Evolutionary conservation across 805 yeast species (phyloP), one percentile per base, ranked within the genome.

Genomic region (Pichia ethanolica): DNA sequence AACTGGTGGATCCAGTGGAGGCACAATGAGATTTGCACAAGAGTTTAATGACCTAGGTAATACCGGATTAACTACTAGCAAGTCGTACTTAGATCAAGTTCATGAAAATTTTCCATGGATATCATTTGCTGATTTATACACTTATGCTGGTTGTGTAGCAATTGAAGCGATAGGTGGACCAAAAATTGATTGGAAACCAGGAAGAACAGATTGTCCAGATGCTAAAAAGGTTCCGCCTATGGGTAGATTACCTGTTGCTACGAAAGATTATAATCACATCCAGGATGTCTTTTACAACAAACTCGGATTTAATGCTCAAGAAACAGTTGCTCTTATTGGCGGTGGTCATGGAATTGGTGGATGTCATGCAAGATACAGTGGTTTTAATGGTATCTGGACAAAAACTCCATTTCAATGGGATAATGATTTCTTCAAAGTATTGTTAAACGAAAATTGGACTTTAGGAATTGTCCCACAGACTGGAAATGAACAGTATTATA

Each of bases 121-220:
- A 28, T 73, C 86, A 5, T 77, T 81, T 63, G 91, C 95, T 51
- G 96, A 87, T 65, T 71, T 87, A 57, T 86, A 83, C 71, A 84
- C 93, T 7, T 70, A 86, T 44, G 89, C 82, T 35, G 95, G 95
- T 46, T 89, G 83, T 38, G 79, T 75, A 42, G 93, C 91, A 1
- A 69, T 88, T 47, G 91, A 88, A 68, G 86, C 77, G 60, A 69
- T 84, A 69, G 85, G 85, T 28, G 95, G 95, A 6, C 95, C 95
- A 36, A 74, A 79, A 56, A 71, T 87, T 49, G 73, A 77, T 20
- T 89, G 96, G 96, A 81, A 81, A 66, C 83, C 93, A 7, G 97
- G 96, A 39, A 73, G 96, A 65, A 70, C 75, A 8, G 89, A 87
- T 62, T 67, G 74, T 51, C 66, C 64, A 3, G 82, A 74, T 51